phyloP scores from a whole-genome alignment of 2,329 filamentous ascomycete genomes.

The Periconia sp. region DNA sequence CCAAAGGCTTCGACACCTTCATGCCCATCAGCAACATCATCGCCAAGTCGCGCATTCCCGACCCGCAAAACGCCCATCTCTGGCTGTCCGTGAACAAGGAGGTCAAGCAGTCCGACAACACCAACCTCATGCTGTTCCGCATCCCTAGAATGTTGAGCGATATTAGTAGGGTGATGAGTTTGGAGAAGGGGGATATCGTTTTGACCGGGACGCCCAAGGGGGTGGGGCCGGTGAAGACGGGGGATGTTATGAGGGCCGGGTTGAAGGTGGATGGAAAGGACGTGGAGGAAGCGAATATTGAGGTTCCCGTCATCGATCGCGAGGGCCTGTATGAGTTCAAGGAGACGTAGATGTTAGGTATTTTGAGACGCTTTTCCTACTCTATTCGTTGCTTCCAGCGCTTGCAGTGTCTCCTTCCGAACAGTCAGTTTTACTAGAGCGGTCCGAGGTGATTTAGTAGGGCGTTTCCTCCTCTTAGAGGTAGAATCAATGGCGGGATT shows the following conservation, averaged over 20 bases:
- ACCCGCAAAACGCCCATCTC: constrained; percentile 87
- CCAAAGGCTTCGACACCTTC: constrained; percentile 98
- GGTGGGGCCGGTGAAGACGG: constrained; percentile 80
- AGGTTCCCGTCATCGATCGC: constrained; percentile 80
- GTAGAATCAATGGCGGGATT: neutral
- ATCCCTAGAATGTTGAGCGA: constrained; percentile 87
- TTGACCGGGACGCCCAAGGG: constrained; percentile 98
- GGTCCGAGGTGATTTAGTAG: neutral
- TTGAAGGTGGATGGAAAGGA: constrained; percentile 79
- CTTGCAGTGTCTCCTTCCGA: neutral
- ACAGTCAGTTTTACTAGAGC: neutral
- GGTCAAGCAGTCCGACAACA: constrained; percentile 79
- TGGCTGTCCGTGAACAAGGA: constrained; percentile 82
- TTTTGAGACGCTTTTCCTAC: neutral
- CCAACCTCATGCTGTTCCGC: constrained; percentile 90
- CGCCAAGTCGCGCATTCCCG: constrained; percentile 73
- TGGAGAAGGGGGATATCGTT: constrained; percentile 89
- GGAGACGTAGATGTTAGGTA: constrained; percentile 45
- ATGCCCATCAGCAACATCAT: constrained; percentile 83
- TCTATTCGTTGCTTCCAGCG: too few relatives aligned
- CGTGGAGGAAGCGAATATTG: constrained; percentile 79
- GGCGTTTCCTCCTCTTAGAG: neutral
- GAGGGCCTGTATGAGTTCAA: constrained; percentile 74
- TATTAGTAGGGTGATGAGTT: constrained; percentile 92
- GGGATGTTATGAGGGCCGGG: constrained; percentile 84